phyloP scores from a whole-genome alignment of 1,284 basidiomycete genomes.

The Ustilago tritici region DNA sequence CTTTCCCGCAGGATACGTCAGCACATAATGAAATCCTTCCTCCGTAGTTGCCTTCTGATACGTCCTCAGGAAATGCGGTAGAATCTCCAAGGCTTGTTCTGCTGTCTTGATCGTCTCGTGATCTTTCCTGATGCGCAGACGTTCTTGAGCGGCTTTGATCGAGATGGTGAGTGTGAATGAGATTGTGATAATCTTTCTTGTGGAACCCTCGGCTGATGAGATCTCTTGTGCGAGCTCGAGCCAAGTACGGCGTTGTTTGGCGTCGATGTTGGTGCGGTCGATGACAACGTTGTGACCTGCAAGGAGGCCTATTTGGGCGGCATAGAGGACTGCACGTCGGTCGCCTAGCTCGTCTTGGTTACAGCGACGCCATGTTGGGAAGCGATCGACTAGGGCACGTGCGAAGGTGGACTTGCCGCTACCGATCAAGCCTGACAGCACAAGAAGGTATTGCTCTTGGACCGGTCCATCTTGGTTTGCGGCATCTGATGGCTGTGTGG shows the following conservation, averaged over 20 bases:
- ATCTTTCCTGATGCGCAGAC: conserved; percentile 23
- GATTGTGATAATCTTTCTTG: conserved; percentile 25
- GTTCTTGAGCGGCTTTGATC: conserved; percentile 23
- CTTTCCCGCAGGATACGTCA: conserved; percentile 27
- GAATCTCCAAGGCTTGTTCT: conserved; percentile 32
- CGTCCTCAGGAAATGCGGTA: conserved; percentile 35
- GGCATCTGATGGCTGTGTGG: background rate
- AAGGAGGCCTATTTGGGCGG: conserved; percentile 28
- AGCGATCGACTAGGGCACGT: conserved; percentile 34
- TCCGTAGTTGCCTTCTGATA: conserved; percentile 37
- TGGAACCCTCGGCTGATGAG: background rate
- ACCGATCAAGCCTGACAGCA: conserved; percentile 45
- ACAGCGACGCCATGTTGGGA: conserved; percentile 42
- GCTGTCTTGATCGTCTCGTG: conserved; percentile 47
- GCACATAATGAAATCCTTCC: conserved; percentile 42
- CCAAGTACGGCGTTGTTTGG: conserved; percentile 45
- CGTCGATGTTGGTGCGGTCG: conserved; percentile 54
- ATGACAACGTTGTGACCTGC: conserved; percentile 37
- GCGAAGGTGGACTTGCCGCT: conserved; percentile 53
- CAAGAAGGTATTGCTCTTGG: conserved; percentile 36
- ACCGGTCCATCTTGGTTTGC: background rate
- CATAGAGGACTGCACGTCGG: conserved; percentile 33
- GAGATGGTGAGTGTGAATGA: conserved; percentile 44
- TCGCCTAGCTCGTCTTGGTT: conserved; percentile 50
- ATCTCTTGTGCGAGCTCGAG: conserved; percentile 36